Percentiles rank a stretch among this genome's conserved stretches.
Evolutionary conservation across 768 basidiomycete species (phyloP).

Genomic region (Leucosporidium creatinivorum): DNA sequence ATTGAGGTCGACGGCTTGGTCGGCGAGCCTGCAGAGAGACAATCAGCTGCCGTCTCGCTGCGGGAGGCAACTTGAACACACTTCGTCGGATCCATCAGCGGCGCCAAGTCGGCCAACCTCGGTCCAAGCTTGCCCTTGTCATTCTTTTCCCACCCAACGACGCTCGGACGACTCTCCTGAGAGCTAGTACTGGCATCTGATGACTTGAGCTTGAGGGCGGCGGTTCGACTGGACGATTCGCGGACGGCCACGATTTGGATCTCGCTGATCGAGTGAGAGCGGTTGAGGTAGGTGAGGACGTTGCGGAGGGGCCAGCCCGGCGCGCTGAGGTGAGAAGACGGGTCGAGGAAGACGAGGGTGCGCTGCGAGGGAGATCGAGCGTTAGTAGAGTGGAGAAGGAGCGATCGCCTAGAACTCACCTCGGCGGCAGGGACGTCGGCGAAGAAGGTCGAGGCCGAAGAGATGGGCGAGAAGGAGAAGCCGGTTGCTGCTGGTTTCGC

Average conservation of each 20-base stretch:
- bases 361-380: constrained; percentile 39
- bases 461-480: constrained; percentile 6
- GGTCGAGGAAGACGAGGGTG: constrained; percentile 69
- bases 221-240: constrained; percentile 41
- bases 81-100: constrained; percentile 92
- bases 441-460: constrained; percentile 22
- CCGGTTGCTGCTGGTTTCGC: background rate
- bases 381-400: background rate
- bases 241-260: constrained; percentile 72
- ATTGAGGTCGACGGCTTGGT: constrained; percentile 96
- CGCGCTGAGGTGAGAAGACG: constrained; percentile 64
- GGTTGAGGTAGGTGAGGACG: constrained; percentile 62
- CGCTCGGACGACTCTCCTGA: constrained; percentile 46
- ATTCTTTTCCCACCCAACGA: constrained; percentile 96
- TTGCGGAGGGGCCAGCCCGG: constrained; percentile 94
- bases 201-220: constrained; percentile 1
- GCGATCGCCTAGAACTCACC: background rate
- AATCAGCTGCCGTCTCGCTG: too few species aligned
- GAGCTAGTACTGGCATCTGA: background rate
- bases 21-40: constrained; percentile 58
- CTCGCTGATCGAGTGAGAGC: constrained; percentile 48
- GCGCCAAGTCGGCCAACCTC: constrained; percentile 78
- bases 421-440: constrained; percentile 1
- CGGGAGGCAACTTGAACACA: constrained; percentile 34
- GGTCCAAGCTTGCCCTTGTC: constrained; percentile 77